Base-by-base conservation (phyloP, 495 filamentous ascomycete genomes). In the Bryoglossum gracile region DNA sequence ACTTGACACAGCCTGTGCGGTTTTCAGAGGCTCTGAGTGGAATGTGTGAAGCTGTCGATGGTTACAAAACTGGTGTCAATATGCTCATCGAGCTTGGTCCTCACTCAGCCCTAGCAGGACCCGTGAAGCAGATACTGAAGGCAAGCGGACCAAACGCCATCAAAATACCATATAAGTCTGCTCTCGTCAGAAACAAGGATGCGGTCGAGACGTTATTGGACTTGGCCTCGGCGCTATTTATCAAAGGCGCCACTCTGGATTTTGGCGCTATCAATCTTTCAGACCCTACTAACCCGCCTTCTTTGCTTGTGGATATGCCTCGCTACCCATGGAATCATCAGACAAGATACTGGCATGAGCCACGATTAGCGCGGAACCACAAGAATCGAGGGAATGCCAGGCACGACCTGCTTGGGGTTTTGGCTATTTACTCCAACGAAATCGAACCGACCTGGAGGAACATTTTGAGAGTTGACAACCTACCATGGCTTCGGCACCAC, bases 71-170 rank as follows among this genome's bases (percentile, higher is more conserved):
- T 13, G 50, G 46, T 13, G 53, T 59, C 34, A 50, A 63, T 43
- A 59, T 67, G 3, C 58, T 85, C 6, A 48, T 86, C 21, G 82
- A 86, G 53, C 64, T 85, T 16, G 83, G 84, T 0, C 82, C 84
- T 21, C 82, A 86, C 50, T 66, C 72, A 8, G 80, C 83, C 0
- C 68, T 89, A 1, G 70, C 77, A 44, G 77, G 76, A 0, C 81
- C 82, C 1, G 59, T 83, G 22, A 76, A 74, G 55, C 74, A 83
- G 49, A 78, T 72, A 4, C 51, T 82, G n/a, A 69, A 76, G 52
- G 41, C 44, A 46, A 25, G 24, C 16, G 51, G 45, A 19, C n/a
- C 18, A 18, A 47, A 51, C 17, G 33, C 40, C 2, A 42, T 32
- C 4, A 50, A 47, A 19, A 62, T 75, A 30, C 55, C 64, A 3